Conservation (phyloP, 1,139 yeast species). For the Wickerhamomyces sp. region DNA sequence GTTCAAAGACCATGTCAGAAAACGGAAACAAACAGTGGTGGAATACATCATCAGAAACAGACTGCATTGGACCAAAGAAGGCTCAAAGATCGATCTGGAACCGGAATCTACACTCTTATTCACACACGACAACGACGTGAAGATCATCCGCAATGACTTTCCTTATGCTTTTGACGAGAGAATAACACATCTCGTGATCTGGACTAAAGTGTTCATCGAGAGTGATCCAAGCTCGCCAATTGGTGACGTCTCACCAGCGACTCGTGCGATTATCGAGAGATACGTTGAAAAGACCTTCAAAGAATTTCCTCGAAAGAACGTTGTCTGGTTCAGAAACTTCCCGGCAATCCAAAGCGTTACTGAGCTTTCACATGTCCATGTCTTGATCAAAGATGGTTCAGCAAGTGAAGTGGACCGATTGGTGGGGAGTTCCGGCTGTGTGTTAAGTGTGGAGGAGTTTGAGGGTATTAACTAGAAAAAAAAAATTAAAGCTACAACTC, state of each 20-base stretch:
- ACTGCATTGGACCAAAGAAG: constrained; percentile 10
- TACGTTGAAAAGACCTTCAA: constrained; percentile 37
- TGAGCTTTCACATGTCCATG: constrained; percentile 55
- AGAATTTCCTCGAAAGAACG: constrained; percentile 30
- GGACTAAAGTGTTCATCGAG: constrained; percentile 35
- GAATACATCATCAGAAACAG: constrained; percentile 12
- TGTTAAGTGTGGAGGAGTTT: constrained; percentile 2
- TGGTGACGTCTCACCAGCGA: constrained; percentile 20
- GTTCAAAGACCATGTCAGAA: constrained; percentile 5
- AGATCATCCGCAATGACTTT: constrained; percentile 30
- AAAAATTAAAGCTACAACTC: too few relatives aligned
- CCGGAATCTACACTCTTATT: constrained; percentile 18
- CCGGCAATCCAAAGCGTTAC: constrained; percentile 53
- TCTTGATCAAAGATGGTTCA: constrained; percentile 37
- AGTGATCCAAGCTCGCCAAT: constrained; percentile 21
- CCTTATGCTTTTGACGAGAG: constrained; percentile 31
- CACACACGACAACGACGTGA: constrained; percentile 15
- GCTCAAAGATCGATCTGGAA: constrained; percentile 4
- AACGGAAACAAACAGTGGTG: constrained; percentile 8
- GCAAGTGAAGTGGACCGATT: background rate
- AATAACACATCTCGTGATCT: constrained; percentile 31
- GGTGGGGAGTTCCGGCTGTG: constrained; percentile 5
- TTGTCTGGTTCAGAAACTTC: constrained; percentile 63
- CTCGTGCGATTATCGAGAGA: constrained; percentile 15
- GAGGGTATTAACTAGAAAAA: too few relatives aligned